These are phyloP conservation scores for Starmerella gropengiesseri DNA, from an alignment of 805 yeast genomes.

Conservation along the genomic window DNA sequence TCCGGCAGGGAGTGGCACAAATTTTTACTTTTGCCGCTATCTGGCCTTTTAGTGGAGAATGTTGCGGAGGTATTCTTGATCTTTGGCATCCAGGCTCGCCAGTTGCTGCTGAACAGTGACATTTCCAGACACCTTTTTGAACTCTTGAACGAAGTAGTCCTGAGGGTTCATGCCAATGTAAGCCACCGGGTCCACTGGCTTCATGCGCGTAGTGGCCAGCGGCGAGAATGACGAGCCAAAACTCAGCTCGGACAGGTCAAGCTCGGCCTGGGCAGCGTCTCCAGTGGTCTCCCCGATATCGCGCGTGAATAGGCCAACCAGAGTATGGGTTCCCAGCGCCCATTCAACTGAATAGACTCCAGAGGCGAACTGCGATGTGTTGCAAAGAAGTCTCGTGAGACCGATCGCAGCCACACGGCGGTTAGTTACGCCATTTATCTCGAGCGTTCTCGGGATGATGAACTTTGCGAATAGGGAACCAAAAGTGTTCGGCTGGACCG, in stretches of 20 bases:
- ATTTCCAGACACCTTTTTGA: constrained; percentile 2
- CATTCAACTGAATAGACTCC: constrained; percentile 37
- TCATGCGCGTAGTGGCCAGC: constrained; percentile 49
- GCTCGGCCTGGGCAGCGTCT: constrained; percentile 24
- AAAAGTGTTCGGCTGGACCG: constrained; percentile 30
- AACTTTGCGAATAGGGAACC: constrained; percentile 28
- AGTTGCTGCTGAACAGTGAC: constrained; percentile 7
- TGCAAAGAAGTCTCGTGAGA: constrained; percentile 36
- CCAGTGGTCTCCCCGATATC: constrained; percentile 30
- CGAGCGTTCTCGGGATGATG: constrained; percentile 29
- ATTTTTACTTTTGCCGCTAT: neutral
- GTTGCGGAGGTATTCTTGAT: constrained; percentile 1
- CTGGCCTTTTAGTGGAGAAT: neutral
- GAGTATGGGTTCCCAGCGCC: constrained; percentile 35
- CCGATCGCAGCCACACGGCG: constrained; percentile 42
- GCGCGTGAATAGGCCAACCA: constrained; percentile 37
- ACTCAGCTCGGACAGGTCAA: constrained; percentile 57
- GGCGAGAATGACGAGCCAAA: constrained; percentile 82
- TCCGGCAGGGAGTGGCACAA: neutral
- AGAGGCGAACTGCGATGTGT: constrained; percentile 30
- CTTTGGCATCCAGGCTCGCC: neutral
- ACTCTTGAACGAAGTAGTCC: constrained; percentile 21
- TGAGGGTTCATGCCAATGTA: constrained; percentile 31
- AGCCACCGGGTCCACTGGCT: constrained; percentile 61
- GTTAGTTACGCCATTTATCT: constrained; percentile 34